Percentiles rank a stretch among this genome's conserved stretches.
Conservation (phyloP, 805 yeast species). For the Novakomyces olei region DNA sequence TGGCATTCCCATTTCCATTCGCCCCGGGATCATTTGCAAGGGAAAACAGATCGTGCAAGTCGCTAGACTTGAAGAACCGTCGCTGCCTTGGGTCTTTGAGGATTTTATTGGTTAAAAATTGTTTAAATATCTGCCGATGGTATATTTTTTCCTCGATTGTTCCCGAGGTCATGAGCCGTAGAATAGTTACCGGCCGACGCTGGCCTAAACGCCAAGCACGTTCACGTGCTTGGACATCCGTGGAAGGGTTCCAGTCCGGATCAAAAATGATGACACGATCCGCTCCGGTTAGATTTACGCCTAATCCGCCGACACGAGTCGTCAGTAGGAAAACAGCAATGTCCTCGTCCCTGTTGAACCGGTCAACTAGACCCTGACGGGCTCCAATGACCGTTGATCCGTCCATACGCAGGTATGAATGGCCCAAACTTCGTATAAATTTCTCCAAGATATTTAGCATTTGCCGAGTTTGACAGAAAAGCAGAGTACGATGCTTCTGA, state of each 20-base stretch:
- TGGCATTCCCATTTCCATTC: too few relatives aligned
- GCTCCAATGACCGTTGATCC: constrained; percentile 66
- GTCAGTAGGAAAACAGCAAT: constrained; percentile 58
- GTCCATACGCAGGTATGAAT: constrained; percentile 67
- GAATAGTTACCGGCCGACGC: constrained; percentile 73
- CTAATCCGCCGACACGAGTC: constrained; percentile 89
- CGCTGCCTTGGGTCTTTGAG: constrained; percentile 87
- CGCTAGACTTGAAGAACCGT: constrained; percentile 78
- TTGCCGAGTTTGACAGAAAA: constrained; percentile 85
- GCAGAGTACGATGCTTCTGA: constrained; percentile 54
- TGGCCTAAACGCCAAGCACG: constrained; percentile 96
- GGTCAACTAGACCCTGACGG: constrained; percentile 62
- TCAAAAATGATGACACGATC: constrained; percentile 82
- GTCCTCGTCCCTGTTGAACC: constrained; percentile 40
- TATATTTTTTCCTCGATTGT: constrained; percentile 92
- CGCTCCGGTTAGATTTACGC: constrained; percentile 86
- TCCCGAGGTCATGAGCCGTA: constrained; percentile 81
- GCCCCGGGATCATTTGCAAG: constrained; percentile 19
- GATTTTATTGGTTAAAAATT: constrained; percentile 77
- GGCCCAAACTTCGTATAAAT: constrained; percentile 26
- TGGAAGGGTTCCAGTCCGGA: constrained; percentile 98
- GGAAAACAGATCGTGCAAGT: constrained; percentile 70
- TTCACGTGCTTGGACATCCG: constrained; percentile 91
- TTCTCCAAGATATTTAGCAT: constrained; percentile 74
- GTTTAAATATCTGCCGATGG: constrained; percentile 91